These are phyloP conservation scores for Entamoeba invadens DNA, from an alignment of 208 protist genomes.

Conservation along the genomic window DNA sequence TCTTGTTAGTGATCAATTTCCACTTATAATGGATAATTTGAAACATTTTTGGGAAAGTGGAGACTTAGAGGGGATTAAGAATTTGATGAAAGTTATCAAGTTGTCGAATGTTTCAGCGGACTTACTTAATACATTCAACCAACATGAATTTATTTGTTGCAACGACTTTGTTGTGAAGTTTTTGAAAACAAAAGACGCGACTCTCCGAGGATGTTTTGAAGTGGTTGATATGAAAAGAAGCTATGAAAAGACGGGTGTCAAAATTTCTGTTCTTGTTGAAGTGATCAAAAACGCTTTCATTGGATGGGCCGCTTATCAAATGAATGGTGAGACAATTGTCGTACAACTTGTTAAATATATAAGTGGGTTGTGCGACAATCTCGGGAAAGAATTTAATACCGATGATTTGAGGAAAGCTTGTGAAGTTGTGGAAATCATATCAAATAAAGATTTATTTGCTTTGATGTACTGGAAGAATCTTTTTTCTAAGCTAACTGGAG, in stretches of 20 bases:
- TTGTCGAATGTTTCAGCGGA: not conserved
- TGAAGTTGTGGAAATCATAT: not conserved
- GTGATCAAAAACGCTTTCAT: not conserved
- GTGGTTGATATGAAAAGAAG: not conserved
- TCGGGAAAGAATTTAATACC: not conserved
- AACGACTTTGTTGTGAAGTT: not conserved
- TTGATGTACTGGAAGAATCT: not conserved
- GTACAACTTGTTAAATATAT: not conserved
- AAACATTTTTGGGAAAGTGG: not conserved
- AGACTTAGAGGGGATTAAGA: not conserved
- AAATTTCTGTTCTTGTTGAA: not conserved
- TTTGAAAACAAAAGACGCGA: not conserved
- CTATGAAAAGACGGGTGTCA: not conserved
- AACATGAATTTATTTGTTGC: not conserved
- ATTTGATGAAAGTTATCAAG: not conserved
- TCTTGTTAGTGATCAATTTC: not conserved
- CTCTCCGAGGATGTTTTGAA: not conserved
- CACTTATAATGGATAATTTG: not conserved
- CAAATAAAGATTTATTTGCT: not conserved
- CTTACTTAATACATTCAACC: not conserved
- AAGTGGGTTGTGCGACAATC: not conserved
- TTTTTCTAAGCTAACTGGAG: not conserved
- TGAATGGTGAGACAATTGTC: not conserved
- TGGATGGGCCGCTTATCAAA: not conserved
- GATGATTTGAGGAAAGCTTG: not conserved